Evolutionary conservation across 768 basidiomycete species (phyloP).

Genomic region (Mycena haematopus): DNA sequence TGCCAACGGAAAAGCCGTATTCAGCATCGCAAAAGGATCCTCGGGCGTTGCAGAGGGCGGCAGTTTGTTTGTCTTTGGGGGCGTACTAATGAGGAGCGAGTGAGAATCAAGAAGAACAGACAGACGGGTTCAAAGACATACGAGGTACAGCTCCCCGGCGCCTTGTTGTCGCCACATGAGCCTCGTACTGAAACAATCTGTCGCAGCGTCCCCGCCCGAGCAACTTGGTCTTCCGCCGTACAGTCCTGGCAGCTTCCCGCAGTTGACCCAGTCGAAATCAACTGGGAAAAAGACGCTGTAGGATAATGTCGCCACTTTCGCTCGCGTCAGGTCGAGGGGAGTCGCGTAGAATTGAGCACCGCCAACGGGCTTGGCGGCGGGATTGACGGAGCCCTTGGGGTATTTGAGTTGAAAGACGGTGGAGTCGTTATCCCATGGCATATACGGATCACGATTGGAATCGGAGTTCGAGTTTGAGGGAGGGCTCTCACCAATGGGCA

Average conservation of each 20-base stretch:
- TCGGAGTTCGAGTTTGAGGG: neutral
- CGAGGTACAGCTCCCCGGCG: conserved; percentile 77
- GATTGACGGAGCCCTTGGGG: conserved; percentile 74
- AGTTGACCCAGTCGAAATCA: conserved; percentile 80
- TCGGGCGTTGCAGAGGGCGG: conserved; percentile 61
- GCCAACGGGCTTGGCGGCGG: conserved; percentile 64
- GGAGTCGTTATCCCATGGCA: conserved; percentile 38
- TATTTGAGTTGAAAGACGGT: conserved; percentile 69
- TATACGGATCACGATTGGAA: conserved; percentile 2
- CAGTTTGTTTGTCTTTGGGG: conserved; percentile 71
- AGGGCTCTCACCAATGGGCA: neutral
- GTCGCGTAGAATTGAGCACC: conserved; percentile 73
- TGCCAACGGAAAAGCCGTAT: conserved; percentile 79
- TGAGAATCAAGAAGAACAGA: neutral
- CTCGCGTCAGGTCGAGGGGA: conserved; percentile 51
- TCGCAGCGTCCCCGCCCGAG: conserved; percentile 76
- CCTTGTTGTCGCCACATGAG: conserved; percentile 82
- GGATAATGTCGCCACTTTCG: conserved; percentile 58
- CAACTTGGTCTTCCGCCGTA: conserved; percentile 73
- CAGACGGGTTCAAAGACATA: conserved; percentile 40
- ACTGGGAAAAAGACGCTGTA: conserved; percentile 82
- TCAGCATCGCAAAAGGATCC: conserved; percentile 65
- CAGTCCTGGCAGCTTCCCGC: conserved; percentile 85
- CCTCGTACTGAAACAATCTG: conserved; percentile 81
- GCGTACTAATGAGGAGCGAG: conserved; percentile 60